These are phyloP conservation scores for Coniochaeta sp. DNA, from an alignment of 2,329 filamentous ascomycete species.

Conservation along the genomic window DNA sequence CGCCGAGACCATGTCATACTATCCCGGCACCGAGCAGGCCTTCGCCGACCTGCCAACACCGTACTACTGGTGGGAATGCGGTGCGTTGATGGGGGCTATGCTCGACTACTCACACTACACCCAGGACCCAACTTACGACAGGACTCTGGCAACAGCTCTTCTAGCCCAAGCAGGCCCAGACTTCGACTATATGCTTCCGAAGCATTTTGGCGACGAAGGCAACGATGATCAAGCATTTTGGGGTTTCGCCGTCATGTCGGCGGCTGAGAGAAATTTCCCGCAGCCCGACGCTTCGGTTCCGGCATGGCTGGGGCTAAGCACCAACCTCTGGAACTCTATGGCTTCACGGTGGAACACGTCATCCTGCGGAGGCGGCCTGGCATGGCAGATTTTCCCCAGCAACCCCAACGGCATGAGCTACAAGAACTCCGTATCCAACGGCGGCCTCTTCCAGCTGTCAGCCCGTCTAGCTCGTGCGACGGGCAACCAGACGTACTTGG, in stretches of 20 bases:
- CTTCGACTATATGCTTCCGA: slow-evolving; percentile 51
- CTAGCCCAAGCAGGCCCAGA: slow-evolving; percentile 48
- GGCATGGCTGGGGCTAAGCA: slow-evolving; percentile 58
- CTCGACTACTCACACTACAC: slow-evolving; percentile 64
- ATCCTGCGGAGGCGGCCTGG: slow-evolving; percentile 62
- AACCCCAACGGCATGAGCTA: slow-evolving; percentile 72
- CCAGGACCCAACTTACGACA: slow-evolving; percentile 53
- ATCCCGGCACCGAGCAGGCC: slow-evolving; percentile 48
- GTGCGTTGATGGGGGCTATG: slow-evolving; percentile 59
- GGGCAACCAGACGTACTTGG: slow-evolving; percentile 54
- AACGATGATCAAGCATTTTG: slow-evolving; percentile 74
- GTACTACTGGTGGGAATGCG: slow-evolving; percentile 63
- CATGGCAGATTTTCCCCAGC: slow-evolving; percentile 73
- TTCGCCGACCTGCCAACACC: slow-evolving; percentile 57
- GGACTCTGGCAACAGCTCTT: slow-evolving; percentile 50
- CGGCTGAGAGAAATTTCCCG: slow-evolving; percentile 61
- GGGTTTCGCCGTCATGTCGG: slow-evolving; percentile 59
- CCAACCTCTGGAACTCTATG: slow-evolving; percentile 68
- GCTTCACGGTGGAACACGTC: slow-evolving; percentile 60
- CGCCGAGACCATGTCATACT: slow-evolving; percentile 54
- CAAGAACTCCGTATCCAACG: slow-evolving; percentile 77
- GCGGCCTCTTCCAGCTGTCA: slow-evolving; percentile 74
- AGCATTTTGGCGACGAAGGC: slow-evolving; percentile 52
- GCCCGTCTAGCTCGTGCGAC: slow-evolving; percentile 67
- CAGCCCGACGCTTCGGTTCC: slow-evolving; percentile 49